These are phyloP conservation scores for Colletotrichum orchidophilum DNA, from an alignment of 2,329 filamentous ascomycete species.

Conservation along the genomic window DNA sequence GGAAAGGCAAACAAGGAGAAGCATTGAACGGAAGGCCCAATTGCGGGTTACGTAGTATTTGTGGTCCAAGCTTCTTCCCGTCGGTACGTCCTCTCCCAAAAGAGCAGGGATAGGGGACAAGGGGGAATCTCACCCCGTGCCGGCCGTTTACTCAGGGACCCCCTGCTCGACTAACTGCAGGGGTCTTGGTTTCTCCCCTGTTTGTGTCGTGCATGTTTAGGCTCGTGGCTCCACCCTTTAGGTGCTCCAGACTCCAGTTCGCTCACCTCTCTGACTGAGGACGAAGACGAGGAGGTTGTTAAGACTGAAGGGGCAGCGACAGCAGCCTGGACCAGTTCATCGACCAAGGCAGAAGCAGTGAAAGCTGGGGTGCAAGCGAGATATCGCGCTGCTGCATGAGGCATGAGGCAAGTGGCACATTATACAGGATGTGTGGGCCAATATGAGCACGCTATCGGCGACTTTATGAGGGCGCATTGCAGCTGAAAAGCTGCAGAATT, in stretches of 20 bases:
- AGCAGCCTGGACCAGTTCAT: background rate
- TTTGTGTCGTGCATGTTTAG: background rate
- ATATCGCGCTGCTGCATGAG: background rate
- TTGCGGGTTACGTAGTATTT: background rate
- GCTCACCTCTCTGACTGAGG: background rate
- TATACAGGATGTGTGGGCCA: background rate
- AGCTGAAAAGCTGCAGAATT: background rate
- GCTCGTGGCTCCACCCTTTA: background rate
- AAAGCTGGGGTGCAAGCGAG: background rate
- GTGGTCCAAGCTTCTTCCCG: conserved; percentile 1
- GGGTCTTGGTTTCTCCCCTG: background rate
- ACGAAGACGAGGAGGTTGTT: background rate
- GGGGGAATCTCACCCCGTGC: background rate
- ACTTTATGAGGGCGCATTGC: background rate
- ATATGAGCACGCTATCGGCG: background rate
- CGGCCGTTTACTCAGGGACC: background rate
- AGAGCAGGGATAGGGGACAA: background rate
- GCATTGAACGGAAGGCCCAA: too few relatives aligned
- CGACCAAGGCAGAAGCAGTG: background rate
- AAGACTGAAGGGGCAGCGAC: background rate
- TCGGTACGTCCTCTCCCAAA: background rate
- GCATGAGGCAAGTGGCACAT: background rate
- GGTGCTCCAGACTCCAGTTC: background rate
- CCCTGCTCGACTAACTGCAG: background rate
- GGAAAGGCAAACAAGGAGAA: background rate